Conservation (phyloP, 2,329 filamentous ascomycete species). For the Botrytis paeoniae region DNA sequence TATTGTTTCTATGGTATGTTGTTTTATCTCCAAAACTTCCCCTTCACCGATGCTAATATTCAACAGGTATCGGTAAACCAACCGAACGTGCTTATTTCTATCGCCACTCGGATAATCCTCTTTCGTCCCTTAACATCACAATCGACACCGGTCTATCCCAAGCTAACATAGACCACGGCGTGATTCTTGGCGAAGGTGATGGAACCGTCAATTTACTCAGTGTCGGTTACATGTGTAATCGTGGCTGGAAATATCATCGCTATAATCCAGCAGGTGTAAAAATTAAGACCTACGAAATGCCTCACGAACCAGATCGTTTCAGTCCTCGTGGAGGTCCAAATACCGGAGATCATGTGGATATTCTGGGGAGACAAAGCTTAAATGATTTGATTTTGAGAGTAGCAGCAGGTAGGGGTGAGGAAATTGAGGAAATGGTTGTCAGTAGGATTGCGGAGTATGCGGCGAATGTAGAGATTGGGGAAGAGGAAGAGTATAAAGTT, state of each 20-base stretch:
- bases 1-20: constrained; percentile 86
- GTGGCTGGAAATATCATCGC: constrained; percentile 87
- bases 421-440: constrained; percentile 72
- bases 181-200: constrained; percentile 94
- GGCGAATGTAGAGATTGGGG: constrained; percentile 69
- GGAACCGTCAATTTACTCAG: constrained; percentile 93
- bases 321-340: constrained; percentile 71
- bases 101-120: constrained; percentile 62
- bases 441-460: constrained; percentile 83
- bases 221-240: constrained; percentile 93
- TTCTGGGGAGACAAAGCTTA: constrained; percentile 80
- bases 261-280: constrained; percentile 86
- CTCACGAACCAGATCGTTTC: constrained; percentile 90
- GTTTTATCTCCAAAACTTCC: neutral
- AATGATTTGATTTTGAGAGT: constrained; percentile 89
- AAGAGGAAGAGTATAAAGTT: constrained; percentile 30
- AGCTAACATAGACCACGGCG: constrained; percentile 73
- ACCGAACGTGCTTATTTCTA: constrained; percentile 95
- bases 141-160: constrained; percentile 64
- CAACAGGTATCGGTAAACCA: constrained; percentile 71
- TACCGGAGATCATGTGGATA: constrained; percentile 91
- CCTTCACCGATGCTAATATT: constrained; percentile 10
- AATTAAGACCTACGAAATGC: constrained; percentile 91
- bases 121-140: constrained; percentile 67
- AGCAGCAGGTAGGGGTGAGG: constrained; percentile 78